Evolutionary conservation across 225 moss, liverwort and hornwort genomes (phyloP), one percentile per base, ranked within the genome.

Genomic region (Lunularia cruciata): DNA sequence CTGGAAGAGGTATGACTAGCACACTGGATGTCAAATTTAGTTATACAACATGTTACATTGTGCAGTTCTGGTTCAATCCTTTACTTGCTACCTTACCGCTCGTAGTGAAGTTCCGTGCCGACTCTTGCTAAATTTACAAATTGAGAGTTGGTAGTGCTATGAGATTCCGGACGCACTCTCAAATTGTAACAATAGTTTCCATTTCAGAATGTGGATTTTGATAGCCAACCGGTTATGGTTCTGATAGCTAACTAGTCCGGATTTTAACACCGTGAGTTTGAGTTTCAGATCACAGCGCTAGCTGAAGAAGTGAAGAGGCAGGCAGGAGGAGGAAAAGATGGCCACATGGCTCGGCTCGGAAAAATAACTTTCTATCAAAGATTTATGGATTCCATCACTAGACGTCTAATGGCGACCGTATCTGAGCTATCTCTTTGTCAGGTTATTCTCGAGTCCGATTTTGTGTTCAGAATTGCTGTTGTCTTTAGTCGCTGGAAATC

Each of bases 371-470:
- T 63, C 7, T 88, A 73, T 0, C 73, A 87, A 2, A 83, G 81
- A 20, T 81, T 79, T 0, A 68, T 84, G 73, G 69, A 86, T 16
- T 7, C 71, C 1, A 68, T 92, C 31, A 85, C 81, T 52, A 80
- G 81, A 3, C 85, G 83, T 20, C 79, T 87, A 28, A 87, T 90
- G 92, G 91, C 90, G 27, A 75, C 81, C 65, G 68, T 92, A 75
- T 86, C 92, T 0, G 95, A 95, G 75, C 80, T 95, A 2, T 92
- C 92, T 0, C 88, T 95, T 31, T 74, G 84, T 34, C 95, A 95
- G 80, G 92, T 89, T 42, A 55, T 40, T 35, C 4, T 60, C 60
- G n/a, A n/a, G n/a, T n/a, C n/a, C n/a, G n/a, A n/a, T n/a, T n/a
- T n/a, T n/a, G n/a, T n/a, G n/a, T n/a, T n/a, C n/a, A n/a, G n/a